Evolutionary conservation across 192 early-diverging fungal species (phyloP), one percentile per base, ranked within the genome.

Genomic region (Phycomyces nitens): DNA sequence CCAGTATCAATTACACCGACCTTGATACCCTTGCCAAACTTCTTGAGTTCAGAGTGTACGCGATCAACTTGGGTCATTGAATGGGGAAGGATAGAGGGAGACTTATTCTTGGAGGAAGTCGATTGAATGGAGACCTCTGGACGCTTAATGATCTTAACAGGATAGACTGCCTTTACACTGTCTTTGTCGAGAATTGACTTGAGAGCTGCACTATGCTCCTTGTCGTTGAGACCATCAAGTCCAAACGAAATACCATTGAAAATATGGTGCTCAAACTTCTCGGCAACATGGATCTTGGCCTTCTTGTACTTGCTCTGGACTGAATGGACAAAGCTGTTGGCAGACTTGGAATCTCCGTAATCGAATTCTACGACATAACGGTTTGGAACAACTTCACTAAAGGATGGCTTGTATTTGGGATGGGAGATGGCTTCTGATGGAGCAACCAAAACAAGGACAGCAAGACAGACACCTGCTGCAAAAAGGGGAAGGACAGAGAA

Each of bases 1-100:
- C 89, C 88, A 23, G 76, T 78, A 67, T 91, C 89, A 29, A 91
- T 66, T 63, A 91, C 72, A 60, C 84, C 86, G 58, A 91, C 78
- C 38, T 79, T 80, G 53, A 91, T 68, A 24, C 86, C 88, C 62
- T 82, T 81, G 12, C 89, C 89, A 29, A 72, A 76, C 47, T 82
- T 68, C 1, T 77, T 75, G 52, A 86, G 71, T 20, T 79, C 65
- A 15, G 66, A 70, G 18, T 83, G 85, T 6, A 80, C 78, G 38
- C 51, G 60, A 27, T 75, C 70, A 0, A 87, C 86, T 15, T 84
- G 83, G 5, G 83, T 87, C 66, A 75, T 60, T 8, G 74, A 65
- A 57, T 89, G 85, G 21, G 71, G 54, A 15, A 68, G 39, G 24
- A 73, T 57, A 18, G 39, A 0, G n/a, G 60, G 66, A 5, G 29